Evolutionary conservation across 1,284 basidiomycete genomes (phyloP).

Genomic region (Gomphus sp.): DNA sequence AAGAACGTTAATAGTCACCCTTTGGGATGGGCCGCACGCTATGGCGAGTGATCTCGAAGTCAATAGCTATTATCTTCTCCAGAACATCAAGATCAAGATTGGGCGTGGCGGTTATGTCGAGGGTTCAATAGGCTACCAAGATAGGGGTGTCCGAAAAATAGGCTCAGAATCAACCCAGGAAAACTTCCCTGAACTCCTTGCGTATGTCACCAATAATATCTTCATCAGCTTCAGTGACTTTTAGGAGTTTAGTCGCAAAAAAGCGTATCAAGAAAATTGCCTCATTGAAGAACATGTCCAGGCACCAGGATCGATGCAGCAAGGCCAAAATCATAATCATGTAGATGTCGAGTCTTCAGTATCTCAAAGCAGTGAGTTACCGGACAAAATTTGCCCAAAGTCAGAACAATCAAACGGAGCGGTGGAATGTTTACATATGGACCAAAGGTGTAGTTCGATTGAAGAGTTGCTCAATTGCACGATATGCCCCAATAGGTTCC

Average conservation of each 20-base stretch:
- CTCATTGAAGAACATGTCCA: neutral
- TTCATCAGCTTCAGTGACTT: neutral
- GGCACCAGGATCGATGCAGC: neutral
- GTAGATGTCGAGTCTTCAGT: neutral
- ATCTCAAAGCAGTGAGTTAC: neutral
- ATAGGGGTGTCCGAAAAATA: constrained; percentile 38
- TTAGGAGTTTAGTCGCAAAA: constrained; percentile 13
- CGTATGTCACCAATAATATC: constrained; percentile 15
- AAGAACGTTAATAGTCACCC: constrained; percentile 36
- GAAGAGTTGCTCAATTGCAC: constrained; percentile 27
- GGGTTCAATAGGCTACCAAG: constrained; percentile 48
- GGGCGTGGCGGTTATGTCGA: constrained; percentile 24
- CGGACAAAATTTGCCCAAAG: neutral
- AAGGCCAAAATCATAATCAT: neutral
- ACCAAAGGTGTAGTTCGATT: constrained; percentile 23
- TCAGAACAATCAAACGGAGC: neutral
- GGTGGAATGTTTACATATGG: constrained; percentile 7
- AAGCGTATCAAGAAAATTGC: constrained; percentile 1
- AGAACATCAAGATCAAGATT: constrained; percentile 37
- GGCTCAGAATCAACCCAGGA: constrained; percentile 26
- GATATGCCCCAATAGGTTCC: constrained; percentile 31
- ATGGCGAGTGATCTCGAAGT: constrained; percentile 28
- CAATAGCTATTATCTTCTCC: constrained; percentile 39
- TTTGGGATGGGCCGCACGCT: constrained; percentile 40
- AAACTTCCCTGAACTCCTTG: constrained; percentile 22